These are phyloP conservation scores for Terfezia claveryi DNA, from an alignment of 495 filamentous ascomycete species.

Conservation along the genomic window DNA sequence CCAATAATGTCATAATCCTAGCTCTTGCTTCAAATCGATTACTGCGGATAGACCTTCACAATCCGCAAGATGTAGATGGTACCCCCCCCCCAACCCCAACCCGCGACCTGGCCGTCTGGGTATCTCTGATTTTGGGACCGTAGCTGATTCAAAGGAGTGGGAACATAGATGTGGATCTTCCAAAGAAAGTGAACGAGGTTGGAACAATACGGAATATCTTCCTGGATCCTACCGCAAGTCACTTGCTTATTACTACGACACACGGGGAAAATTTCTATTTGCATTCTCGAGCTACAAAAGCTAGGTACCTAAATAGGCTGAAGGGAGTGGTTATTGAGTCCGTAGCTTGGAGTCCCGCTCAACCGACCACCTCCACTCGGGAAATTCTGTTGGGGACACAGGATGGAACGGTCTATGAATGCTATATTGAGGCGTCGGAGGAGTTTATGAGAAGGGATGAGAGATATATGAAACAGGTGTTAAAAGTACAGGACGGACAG, in stretches of 20 bases:
- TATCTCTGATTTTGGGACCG: too few species aligned
- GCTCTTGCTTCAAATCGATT: slow-evolving; percentile 76
- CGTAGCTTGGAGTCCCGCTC: slow-evolving; percentile 87
- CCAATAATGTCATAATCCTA: slow-evolving; percentile 86
- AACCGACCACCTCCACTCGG: slow-evolving; percentile 82
- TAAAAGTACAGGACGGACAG: slow-evolving; percentile 52
- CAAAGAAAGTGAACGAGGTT: slow-evolving; percentile 73
- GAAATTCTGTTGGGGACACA: slow-evolving; percentile 85
- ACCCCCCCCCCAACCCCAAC: slow-evolving; percentile 23
- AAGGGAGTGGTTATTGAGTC: slow-evolving; percentile 74
- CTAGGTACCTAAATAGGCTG: slow-evolving; percentile 57
- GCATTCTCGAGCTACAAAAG: slow-evolving; percentile 77
- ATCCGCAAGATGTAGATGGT: slow-evolving; percentile 91
- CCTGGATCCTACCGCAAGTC: slow-evolving; percentile 86
- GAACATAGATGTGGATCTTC: slow-evolving; percentile 72
- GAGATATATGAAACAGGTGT: slow-evolving; percentile 63
- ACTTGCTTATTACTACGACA: slow-evolving; percentile 76
- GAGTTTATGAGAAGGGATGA: slow-evolving; percentile 93
- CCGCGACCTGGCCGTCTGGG: slow-evolving; percentile 28
- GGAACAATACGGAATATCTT: slow-evolving; percentile 90
- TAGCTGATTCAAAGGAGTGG: slow-evolving; percentile 1
- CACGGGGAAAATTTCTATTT: slow-evolving; percentile 94
- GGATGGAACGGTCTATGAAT: slow-evolving; percentile 87
- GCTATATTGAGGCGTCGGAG: slow-evolving; percentile 77
- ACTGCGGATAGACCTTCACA: slow-evolving; percentile 80